Conservation (phyloP, 148 eudicot genomes). For the Camellia granthamiana region DNA sequence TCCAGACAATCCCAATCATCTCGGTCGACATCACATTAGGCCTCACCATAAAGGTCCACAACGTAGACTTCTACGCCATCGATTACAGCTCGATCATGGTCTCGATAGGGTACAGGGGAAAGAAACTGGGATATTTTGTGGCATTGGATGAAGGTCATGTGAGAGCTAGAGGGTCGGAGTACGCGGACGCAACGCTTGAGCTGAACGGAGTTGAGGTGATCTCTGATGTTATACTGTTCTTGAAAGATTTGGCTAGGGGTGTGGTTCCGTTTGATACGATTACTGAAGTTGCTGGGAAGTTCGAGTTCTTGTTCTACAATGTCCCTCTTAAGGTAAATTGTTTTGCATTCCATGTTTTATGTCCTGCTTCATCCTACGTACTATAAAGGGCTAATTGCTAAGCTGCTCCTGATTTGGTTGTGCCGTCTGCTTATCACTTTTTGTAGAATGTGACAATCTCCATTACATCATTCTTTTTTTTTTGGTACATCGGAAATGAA, state of each 20-base stretch:
- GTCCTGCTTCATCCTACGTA: too few relatives aligned
- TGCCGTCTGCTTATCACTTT: too few relatives aligned
- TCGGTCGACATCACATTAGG: conserved; percentile 49
- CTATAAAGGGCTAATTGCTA: too few relatives aligned
- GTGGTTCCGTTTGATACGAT: conserved; percentile 50
- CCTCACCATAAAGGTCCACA: conserved; percentile 44
- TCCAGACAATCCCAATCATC: conserved; percentile 40
- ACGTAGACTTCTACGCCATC: conserved; percentile 45
- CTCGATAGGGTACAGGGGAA: conserved; percentile 60
- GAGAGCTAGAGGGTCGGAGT: conserved; percentile 47
- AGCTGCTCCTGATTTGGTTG: too few relatives aligned
- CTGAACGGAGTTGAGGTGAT: conserved; percentile 44
- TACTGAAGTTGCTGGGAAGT: conserved; percentile 43
- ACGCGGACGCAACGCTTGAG: conserved; percentile 51
- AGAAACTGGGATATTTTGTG: conserved; percentile 46
- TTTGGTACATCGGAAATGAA: too few relatives aligned
- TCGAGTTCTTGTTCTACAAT: conserved; percentile 41
- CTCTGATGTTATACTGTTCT: conserved; percentile 38
- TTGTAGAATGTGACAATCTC: too few relatives aligned
- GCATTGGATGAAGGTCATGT: conserved; percentile 45
- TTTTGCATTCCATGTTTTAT: background rate
- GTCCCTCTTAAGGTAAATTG: conserved; percentile 51
- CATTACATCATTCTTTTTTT: too few relatives aligned
- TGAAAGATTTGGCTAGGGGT: conserved; percentile 62
- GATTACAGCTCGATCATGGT: conserved; percentile 35